Percentiles rank a stretch among this genome's conserved stretches.
Conservation (phyloP, 2,329 filamentous ascomycete species). For the Aspergillus sp. region DNA sequence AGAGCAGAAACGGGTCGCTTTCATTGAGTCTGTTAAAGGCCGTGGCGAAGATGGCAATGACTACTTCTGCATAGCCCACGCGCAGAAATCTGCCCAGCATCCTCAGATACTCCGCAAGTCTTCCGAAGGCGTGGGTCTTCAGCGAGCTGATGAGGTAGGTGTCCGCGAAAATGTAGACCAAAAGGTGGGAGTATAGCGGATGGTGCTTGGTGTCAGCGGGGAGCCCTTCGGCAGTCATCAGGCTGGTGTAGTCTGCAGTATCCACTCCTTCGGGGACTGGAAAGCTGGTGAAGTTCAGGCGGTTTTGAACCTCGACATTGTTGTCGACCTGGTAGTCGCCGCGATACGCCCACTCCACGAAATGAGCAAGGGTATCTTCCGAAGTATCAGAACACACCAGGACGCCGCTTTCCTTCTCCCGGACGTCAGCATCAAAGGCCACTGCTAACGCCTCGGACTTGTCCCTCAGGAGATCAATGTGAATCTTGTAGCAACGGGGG, state of each 20-base stretch:
- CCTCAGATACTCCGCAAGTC: neutral
- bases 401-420: neutral
- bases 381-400: conserved; percentile 4
- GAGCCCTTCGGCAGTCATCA: neutral
- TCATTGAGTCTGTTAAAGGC: neutral
- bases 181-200: conserved; percentile 4
- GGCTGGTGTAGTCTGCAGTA: neutral
- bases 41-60: neutral
- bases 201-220: neutral
- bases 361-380: conserved; percentile 6
- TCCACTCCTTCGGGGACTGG: neutral
- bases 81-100: neutral
- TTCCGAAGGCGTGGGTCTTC: conserved; percentile 6
- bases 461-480: conserved; percentile 4
- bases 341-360: conserved; percentile 11
- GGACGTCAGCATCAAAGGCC: neutral
- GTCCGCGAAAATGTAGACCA: conserved; percentile 10
- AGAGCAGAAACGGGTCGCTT: neutral
- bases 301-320: neutral
- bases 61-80: neutral
- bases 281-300: neutral
- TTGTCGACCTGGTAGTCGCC: conserved; percentile 4
- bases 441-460: conserved; percentile 3
- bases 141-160: conserved; percentile 5
- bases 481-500: conserved; percentile 5